phyloP scores from a whole-genome alignment of 2,329 filamentous ascomycete genomes.

The Pseudogymnoascus sp. region DNA sequence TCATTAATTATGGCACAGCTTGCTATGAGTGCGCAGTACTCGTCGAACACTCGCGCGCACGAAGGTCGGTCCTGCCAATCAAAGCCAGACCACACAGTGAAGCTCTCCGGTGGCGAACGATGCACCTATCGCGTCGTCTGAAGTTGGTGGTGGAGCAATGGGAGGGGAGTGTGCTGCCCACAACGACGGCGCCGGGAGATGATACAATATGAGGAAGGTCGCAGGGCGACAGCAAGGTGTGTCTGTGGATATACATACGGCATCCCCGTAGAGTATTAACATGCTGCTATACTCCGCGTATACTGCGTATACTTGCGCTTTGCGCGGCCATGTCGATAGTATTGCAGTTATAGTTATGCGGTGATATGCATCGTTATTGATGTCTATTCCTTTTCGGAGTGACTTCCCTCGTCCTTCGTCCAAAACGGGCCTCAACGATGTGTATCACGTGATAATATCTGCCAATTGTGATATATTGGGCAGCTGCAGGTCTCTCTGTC shows the following conservation, averaged over 20 bases:
- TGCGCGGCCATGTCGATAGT: background rate
- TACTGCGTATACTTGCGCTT: background rate
- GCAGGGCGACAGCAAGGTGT: background rate
- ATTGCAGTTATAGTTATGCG: background rate
- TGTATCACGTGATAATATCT: background rate
- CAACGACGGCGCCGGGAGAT: background rate
- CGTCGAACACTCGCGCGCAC: background rate
- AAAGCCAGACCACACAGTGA: background rate
- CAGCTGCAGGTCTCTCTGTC: background rate
- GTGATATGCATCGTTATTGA: background rate
- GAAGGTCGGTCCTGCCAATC: background rate
- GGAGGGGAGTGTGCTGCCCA: background rate
- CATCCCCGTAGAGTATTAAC: background rate
- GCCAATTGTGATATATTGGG: background rate
- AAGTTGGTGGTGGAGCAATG: background rate
- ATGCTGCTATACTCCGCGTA: background rate
- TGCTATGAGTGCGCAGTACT: background rate
- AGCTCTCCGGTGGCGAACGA: background rate
- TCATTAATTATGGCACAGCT: conserved; percentile 1
- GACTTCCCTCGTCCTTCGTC: background rate
- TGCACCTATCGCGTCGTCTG: background rate
- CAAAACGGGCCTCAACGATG: background rate
- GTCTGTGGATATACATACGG: background rate
- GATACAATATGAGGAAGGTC: background rate
- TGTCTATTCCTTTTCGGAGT: background rate